A percentile compares a stretch with the other conserved stretches of the same genome.
Evolutionary conservation across 2,329 filamentous ascomycete genomes (phyloP).

Genomic region (Stagonosporopsis cucurbitacearum): DNA sequence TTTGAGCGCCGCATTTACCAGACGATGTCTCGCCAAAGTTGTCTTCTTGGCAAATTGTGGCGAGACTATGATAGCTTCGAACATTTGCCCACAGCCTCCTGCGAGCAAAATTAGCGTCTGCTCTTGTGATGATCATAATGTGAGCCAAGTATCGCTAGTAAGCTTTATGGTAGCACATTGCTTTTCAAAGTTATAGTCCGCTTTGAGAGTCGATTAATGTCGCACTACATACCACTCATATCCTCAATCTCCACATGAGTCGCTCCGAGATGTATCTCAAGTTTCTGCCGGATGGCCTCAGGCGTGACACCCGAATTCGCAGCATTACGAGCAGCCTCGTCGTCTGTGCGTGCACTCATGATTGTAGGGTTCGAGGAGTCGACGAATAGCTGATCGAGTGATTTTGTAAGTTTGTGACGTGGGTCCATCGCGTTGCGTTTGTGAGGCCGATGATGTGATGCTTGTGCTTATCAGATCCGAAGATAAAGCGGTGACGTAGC

Average conservation of each 20-base stretch:
- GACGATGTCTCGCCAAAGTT: constrained; percentile 81
- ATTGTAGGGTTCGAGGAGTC: constrained; percentile 9
- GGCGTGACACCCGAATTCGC: constrained; percentile 71
- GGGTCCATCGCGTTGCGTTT: constrained; percentile 37
- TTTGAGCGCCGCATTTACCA: constrained; percentile 84
- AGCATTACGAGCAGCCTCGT: constrained; percentile 59
- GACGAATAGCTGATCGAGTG: constrained; percentile 32
- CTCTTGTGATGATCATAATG: not conserved
- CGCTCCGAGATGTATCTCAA: constrained; percentile 74
- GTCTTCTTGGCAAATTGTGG: constrained; percentile 60
- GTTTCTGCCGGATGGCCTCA: constrained; percentile 70
- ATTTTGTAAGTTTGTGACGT: constrained; percentile 44
- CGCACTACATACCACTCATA: constrained; percentile 73
- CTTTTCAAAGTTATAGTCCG: no score
- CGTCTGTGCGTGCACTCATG: constrained; percentile 55
- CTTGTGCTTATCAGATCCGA: constrained; percentile 46
- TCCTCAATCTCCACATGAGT: constrained; percentile 87
- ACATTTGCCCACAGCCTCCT: constrained; percentile 76
- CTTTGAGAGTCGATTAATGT: not conserved
- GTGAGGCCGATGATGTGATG: constrained; percentile 17
- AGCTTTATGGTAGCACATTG: not conserved
- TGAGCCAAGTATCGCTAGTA: not conserved
- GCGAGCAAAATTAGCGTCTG: constrained; percentile 23
- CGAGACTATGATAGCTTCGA: constrained; percentile 71
- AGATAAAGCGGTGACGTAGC: constrained; percentile 22